Percentiles rank a stretch among this genome's conserved stretches.
Evolutionary conservation across 129 eudicot genomes (phyloP).

Genomic region (Flaveria linearis): DNA sequence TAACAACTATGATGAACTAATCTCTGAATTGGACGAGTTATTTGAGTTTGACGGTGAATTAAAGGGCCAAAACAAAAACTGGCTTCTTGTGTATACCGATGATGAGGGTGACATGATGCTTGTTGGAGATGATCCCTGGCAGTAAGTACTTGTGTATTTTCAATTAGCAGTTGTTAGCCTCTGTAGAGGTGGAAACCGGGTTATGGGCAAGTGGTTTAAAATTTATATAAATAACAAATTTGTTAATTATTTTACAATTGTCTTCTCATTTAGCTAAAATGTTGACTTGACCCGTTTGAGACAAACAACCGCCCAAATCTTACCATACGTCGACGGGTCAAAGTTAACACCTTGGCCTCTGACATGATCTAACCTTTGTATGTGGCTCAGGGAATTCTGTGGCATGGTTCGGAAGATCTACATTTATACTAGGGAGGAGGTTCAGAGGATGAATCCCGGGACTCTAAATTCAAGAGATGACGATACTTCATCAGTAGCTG

Average conservation of each 20-base stretch:
- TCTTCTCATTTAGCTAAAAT: background rate
- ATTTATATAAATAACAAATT: background rate
- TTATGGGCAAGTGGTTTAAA: background rate
- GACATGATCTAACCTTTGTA: slow-evolving; percentile 1
- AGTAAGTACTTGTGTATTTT: slow-evolving; percentile 44
- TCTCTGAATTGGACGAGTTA: slow-evolving; percentile 69
- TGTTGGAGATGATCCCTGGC: slow-evolving; percentile 99
- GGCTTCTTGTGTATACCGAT: slow-evolving; percentile 93
- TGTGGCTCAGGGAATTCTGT: slow-evolving; percentile 70
- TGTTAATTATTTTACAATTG: background rate
- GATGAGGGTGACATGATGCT: slow-evolving; percentile 99
- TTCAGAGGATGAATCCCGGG: slow-evolving; percentile 78
- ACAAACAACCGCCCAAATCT: background rate
- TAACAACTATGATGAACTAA: slow-evolving; percentile 65
- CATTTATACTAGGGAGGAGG: slow-evolving; percentile 90
- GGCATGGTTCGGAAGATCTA: slow-evolving; percentile 86
- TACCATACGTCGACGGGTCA: background rate
- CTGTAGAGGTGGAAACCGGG: background rate
- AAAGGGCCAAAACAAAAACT: slow-evolving; percentile 57
- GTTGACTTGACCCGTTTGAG: background rate
- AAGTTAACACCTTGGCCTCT: background rate
- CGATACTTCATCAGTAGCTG: slow-evolving; percentile 59
- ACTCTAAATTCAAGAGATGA: slow-evolving; percentile 61
- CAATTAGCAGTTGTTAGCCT: background rate
- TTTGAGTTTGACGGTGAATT: slow-evolving; percentile 85